Evolutionary conservation across 805 yeast species (phyloP).

Genomic region (Cyberlindnera mrakii): DNA sequence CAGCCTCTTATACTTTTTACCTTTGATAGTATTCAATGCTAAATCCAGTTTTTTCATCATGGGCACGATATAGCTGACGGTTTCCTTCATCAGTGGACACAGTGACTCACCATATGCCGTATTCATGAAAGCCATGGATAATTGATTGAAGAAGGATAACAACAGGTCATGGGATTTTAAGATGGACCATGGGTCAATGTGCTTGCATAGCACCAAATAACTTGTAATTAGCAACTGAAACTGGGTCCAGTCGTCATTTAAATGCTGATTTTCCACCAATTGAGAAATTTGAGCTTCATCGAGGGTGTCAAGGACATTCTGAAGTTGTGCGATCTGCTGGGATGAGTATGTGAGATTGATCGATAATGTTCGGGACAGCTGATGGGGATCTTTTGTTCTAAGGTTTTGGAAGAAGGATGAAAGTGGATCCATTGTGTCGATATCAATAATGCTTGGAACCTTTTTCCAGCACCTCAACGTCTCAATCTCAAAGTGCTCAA

Average conservation of each 20-base stretch:
- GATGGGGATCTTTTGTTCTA: not conserved
- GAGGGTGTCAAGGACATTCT: slow-evolving; percentile 16
- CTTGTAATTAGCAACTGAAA: slow-evolving; percentile 38
- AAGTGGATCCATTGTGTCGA: too few species aligned
- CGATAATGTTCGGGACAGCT: slow-evolving; percentile 9
- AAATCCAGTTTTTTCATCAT: slow-evolving; percentile 37
- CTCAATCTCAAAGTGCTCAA: too few species aligned
- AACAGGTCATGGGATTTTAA: slow-evolving; percentile 50
- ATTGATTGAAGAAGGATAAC: slow-evolving; percentile 38
- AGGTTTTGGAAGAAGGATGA: not conserved
- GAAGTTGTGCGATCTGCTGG: slow-evolving; percentile 9
- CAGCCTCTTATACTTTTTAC: slow-evolving; percentile 36
- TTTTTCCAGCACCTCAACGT: too few species aligned
- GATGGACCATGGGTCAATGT: slow-evolving; percentile 51
- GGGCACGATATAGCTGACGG: slow-evolving; percentile 38
- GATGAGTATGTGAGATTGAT: slow-evolving; percentile 8
- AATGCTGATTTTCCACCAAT: slow-evolving; percentile 24
- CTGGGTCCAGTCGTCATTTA: slow-evolving; percentile 33
- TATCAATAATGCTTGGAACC: too few species aligned
- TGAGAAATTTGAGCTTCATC: slow-evolving; percentile 4
- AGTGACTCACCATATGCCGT: slow-evolving; percentile 32
- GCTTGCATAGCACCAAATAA: slow-evolving; percentile 40
- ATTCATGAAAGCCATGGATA: slow-evolving; percentile 45
- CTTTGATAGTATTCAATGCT: slow-evolving; percentile 35
- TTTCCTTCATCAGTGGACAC: slow-evolving; percentile 30